Evolutionary conservation across 148 eudicot species (phyloP), one percentile per base, ranked within the genome.

Genomic region (Hydrangea macrophylla): DNA sequence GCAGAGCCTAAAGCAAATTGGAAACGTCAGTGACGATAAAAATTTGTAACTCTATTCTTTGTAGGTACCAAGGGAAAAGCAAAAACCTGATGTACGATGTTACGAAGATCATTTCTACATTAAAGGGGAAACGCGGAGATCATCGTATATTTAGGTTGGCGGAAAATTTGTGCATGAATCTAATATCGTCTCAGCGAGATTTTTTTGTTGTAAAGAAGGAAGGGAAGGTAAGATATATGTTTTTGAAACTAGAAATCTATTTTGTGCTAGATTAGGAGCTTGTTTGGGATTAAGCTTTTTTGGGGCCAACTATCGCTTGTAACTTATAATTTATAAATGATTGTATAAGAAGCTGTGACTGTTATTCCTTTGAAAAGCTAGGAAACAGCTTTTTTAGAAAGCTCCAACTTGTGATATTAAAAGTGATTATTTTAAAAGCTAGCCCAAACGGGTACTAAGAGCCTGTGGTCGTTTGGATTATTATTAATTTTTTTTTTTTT

Each of bases 141-240:
- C 99, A 94, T 80, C 99, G 97, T 64, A 74, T 81, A 40, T 91
- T 90, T 65, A 81, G 99, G 82, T 79, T 94, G 83, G 92, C 97
- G 69, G 97, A 94, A 75, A 94, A 94, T 69, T 81, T 94, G 61
- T 94, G 99, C 91, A 84, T 91, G 89, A 94, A 94, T 80, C 82
- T 94, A 50, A 78, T 94, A 62, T 71, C 85, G 51, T 90, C 99
- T 36, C 75, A 87, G 75, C 82, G 93, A 69, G 99, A 94, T 36
- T 84, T 90, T 76, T 94, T 94, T 74, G 71, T 79, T 68, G 91
- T 82, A 78, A 94, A 83, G 78, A 94, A 86, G 74, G 97, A 94
- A 73, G 96, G 88, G 48, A 88, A 94, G 97, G 99, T 94, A 75
- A 58, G 60, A 39, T 50, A n/a, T 39, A 9, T 64, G 24, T 32